phyloP scores from a whole-genome alignment of 331 rosid genomes.

The Prunus yedoensis region DNA sequence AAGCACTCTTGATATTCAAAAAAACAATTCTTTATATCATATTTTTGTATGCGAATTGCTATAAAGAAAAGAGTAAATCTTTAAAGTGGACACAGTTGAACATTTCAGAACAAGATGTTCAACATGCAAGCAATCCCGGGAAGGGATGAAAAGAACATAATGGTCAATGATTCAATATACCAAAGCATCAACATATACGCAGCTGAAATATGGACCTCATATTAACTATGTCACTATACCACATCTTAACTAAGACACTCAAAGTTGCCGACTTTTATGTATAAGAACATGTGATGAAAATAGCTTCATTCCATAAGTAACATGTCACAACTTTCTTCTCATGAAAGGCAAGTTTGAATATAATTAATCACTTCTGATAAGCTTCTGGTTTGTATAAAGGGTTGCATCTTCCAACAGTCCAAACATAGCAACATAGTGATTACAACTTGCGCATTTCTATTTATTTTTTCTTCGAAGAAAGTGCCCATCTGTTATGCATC shows the following conservation, averaged over 20 bases:
- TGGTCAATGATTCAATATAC: not conserved
- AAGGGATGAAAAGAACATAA: not conserved
- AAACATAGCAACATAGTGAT: not conserved
- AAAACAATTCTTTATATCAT: not conserved
- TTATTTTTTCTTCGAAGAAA: not conserved
- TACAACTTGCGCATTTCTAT: not conserved
- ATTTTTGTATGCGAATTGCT: not conserved
- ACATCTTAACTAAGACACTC: not conserved
- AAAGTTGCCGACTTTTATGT: not conserved
- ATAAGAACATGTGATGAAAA: not conserved
- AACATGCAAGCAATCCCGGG: not conserved
- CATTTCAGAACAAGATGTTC: not conserved
- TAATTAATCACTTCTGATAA: not conserved
- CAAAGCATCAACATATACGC: not conserved
- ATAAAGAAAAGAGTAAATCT: not conserved
- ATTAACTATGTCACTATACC: not conserved
- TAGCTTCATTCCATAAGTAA: not conserved
- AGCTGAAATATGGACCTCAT: too few relatives aligned
- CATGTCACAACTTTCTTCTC: not conserved
- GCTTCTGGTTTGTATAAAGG: not conserved
- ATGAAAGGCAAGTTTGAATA: not conserved
- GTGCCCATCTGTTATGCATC: not conserved
- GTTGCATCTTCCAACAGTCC: not conserved
- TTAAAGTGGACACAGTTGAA: not conserved
- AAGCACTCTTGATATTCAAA: not conserved